Percentiles rank a stretch among this genome's conserved stretches.
phyloP scores from a whole-genome alignment of 345 rosid genomes.

The Pelargonium nanum region DNA sequence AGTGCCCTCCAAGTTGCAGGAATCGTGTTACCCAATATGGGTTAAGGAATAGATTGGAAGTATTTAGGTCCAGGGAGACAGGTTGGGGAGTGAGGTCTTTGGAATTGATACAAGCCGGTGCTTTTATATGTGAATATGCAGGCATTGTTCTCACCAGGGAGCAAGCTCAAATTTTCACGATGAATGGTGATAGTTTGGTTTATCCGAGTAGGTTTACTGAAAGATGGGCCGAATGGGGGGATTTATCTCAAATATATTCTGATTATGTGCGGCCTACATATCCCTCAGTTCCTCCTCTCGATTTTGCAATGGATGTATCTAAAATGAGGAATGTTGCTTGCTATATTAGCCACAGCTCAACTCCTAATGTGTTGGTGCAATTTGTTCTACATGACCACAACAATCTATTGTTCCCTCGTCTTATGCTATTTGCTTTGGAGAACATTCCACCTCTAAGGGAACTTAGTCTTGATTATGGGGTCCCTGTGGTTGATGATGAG shows the following conservation, averaged over 20 bases:
- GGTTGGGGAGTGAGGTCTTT: conserved; percentile 93
- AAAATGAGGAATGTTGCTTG: conserved; percentile 92
- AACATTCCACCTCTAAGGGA: conserved; percentile 83
- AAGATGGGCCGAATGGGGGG: conserved; percentile 83
- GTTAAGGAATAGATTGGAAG: conserved; percentile 55
- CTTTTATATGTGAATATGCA: conserved; percentile 79
- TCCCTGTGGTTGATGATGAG: conserved; percentile 40
- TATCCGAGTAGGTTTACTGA: conserved; percentile 64
- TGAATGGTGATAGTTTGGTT: conserved; percentile 72
- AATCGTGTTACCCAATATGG: conserved; percentile 79
- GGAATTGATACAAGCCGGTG: conserved; percentile 81
- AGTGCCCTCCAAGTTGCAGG: conserved; percentile 65
- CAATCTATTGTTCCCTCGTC: conserved; percentile 77
- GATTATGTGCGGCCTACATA: conserved; percentile 43
- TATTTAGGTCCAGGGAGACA: conserved; percentile 78
- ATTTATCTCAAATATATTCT: conserved; percentile 56
- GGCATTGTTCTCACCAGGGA: conserved; percentile 85
- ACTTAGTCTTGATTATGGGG: conserved; percentile 92
- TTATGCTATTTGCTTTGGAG: conserved; percentile 86
- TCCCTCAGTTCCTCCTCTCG: conserved; percentile 73
- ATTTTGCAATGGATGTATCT: conserved; percentile 89
- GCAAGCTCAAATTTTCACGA: conserved; percentile 63
- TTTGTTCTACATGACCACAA: conserved; percentile 75
- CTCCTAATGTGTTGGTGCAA: conserved; percentile 83
- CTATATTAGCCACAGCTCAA: conserved; percentile 75